phyloP scores from a whole-genome alignment of 495 filamentous ascomycete genomes.

The Xylaria palmicola region DNA sequence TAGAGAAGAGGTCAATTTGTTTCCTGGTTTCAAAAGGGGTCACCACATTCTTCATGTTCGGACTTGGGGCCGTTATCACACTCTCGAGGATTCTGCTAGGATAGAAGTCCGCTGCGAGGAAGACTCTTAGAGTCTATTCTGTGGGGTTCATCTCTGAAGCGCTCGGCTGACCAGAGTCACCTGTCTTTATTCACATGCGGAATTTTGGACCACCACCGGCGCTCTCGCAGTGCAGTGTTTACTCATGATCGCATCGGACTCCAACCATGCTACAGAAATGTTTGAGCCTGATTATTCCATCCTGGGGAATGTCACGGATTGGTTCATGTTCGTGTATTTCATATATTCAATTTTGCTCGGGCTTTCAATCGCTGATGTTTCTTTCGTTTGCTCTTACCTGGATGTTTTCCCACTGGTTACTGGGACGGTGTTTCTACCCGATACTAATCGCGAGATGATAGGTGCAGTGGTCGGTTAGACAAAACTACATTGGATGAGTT shows the following conservation, averaged over 20 bases:
- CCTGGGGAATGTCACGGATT: background rate
- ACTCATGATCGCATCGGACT: background rate
- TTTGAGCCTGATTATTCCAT: background rate
- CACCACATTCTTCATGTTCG: background rate
- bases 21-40: background rate
- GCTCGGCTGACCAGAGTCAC: background rate
- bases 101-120: background rate
- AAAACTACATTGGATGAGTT: background rate
- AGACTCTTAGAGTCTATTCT: background rate
- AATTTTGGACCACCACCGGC: too few relatives aligned
- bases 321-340: conserved; percentile 7
- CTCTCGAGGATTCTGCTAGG: background rate
- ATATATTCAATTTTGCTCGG: background rate
- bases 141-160: background rate
- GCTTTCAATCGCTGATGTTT: background rate
- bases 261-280: background rate
- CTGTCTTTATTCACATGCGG: background rate
- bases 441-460: background rate
- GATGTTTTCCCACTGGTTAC: background rate
- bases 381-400: background rate
- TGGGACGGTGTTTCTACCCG: background rate
- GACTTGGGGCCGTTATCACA: background rate
- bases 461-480: background rate
- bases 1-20: background rate
- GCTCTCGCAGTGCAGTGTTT: too few relatives aligned